A percentile compares a stretch with the other conserved stretches of the same genome.
phyloP scores from a whole-genome alignment of 345 rosid genomes.

The Citrus cavaleriei region DNA sequence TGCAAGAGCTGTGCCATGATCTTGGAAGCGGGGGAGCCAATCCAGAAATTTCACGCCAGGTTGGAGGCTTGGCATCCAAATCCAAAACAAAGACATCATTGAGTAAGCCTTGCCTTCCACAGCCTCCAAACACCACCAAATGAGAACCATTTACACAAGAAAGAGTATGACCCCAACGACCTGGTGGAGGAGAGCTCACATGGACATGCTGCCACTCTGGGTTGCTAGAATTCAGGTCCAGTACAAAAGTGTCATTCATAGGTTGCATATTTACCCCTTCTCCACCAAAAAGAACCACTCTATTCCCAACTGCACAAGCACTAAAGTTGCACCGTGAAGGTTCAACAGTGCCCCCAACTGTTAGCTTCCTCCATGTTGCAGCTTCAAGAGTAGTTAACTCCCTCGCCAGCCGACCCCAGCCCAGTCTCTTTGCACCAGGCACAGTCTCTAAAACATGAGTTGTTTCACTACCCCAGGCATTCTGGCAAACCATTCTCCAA shows the following conservation, averaged over 20 bases:
- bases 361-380: slow-evolving; percentile 83
- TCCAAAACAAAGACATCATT: slow-evolving; percentile 82
- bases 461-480: slow-evolving; percentile 85
- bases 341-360: slow-evolving; percentile 86
- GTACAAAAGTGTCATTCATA: slow-evolving; percentile 86
- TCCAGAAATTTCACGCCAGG: slow-evolving; percentile 88
- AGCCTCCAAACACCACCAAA: slow-evolving; percentile 87
- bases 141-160: slow-evolving; percentile 78
- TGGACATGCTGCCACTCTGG: slow-evolving; percentile 86
- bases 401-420: slow-evolving; percentile 82
- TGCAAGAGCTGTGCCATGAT: slow-evolving; percentile 95
- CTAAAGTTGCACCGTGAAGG: slow-evolving; percentile 91
- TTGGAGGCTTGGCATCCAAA: slow-evolving; percentile 81
- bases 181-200: slow-evolving; percentile 89
- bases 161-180: slow-evolving; percentile 89
- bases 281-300: slow-evolving; percentile 85
- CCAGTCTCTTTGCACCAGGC: slow-evolving; percentile 79
- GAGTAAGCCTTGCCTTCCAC: slow-evolving; percentile 82
- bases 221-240: slow-evolving; percentile 68
- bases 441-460: slow-evolving; percentile 71
- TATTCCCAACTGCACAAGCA: slow-evolving; percentile 88
- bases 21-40: slow-evolving; percentile 86
- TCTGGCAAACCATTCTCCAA: slow-evolving; percentile 88
- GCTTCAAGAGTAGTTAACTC: slow-evolving; percentile 90
- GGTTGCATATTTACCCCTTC: slow-evolving; percentile 97